Evolutionary conservation across 2,329 filamentous ascomycete species (phyloP), one percentile per base, ranked within the genome.

Genomic region (Colletotrichum tamarilloi): DNA sequence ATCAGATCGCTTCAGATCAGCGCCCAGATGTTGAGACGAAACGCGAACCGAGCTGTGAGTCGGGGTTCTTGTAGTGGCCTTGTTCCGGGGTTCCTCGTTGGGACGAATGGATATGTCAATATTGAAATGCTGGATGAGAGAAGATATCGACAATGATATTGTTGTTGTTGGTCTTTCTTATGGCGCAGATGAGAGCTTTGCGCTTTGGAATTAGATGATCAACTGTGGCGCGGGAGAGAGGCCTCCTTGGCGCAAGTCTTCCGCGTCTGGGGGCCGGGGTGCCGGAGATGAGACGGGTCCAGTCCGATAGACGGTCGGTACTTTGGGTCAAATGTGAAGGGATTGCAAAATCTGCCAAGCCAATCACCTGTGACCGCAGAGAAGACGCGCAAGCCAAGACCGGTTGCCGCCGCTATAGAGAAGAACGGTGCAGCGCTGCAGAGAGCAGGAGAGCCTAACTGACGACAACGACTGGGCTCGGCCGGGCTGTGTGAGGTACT

Each of bases 1-100:
- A 71, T 73, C 35, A 24, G 67, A 71, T 71, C 62, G 71, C 71
- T 71, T 73, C 71, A 70, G 67, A 70, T 56, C 67, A 70, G 56
- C 67, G 46, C 46, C 59, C 35, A 56, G 58, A 32, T 49, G 56
- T 38, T 73, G 67, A 73, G 71, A 73, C 71, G 71, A 73, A 73
- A 73, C 71, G 62, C 67, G 71, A 73, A 73, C 71, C 71, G 71
- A 73, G 71, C 71, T 71, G 56, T 57, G 22, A 24, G 52, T 65
- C 28, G 62, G 67, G 67, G 62, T 59, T 14, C 28, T 59, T 24
- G 53, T 42, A 9, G 8, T 32, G 38, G 42, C 35, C 56, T 62
- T 56, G 38, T 19, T 52, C 56, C 49, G 63, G 26, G 28, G 19
- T 59, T 19, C 19, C 35, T 42, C 38, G 38, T 49, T 49, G 1